phyloP scores from a whole-genome alignment of 2,329 filamentous ascomycete genomes.

The Zopfia rhizophila region DNA sequence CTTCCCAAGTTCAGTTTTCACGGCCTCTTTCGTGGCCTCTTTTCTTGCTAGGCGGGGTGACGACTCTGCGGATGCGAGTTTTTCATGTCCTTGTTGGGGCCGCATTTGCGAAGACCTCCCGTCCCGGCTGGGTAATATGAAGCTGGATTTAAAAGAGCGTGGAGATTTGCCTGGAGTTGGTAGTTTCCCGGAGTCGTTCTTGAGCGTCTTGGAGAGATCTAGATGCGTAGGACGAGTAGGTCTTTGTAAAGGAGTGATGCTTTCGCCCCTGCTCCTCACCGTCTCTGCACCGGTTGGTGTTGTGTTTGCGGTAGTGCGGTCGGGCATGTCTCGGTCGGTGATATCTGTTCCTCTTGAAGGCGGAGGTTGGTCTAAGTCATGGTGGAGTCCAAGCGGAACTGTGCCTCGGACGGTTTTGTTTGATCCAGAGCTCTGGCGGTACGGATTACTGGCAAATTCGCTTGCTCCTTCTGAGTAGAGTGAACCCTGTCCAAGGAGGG shows the following conservation, averaged over 20 bases:
- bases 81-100: constrained; percentile 73
- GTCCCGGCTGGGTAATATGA: constrained; percentile 72
- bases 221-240: constrained; percentile 63
- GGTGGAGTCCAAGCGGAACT: constrained; percentile 44
- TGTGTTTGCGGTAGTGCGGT: constrained; percentile 77
- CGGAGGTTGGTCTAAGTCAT: constrained; percentile 60
- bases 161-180: constrained; percentile 75
- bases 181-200: constrained; percentile 62
- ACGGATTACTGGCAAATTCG: constrained; percentile 44
- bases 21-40: constrained; percentile 53
- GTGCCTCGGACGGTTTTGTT: constrained; percentile 43
- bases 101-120: constrained; percentile 57
- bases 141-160: constrained; percentile 79
- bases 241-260: constrained; percentile 78
- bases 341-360: constrained; percentile 83
- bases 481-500: constrained; percentile 46
- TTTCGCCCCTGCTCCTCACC: constrained; percentile 76
- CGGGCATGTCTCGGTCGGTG: constrained; percentile 77
- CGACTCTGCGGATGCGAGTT: constrained; percentile 82
- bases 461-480: constrained; percentile 43
- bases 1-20: constrained; percentile 65
- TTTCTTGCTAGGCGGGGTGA: constrained; percentile 70
- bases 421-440: constrained; percentile 52
- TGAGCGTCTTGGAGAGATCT: constrained; percentile 70
- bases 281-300: constrained; percentile 72